Evolutionary conservation across 1,284 basidiomycete genomes (phyloP), one percentile per base, ranked within the genome.

Genomic region (Caloboletus inedulis): DNA sequence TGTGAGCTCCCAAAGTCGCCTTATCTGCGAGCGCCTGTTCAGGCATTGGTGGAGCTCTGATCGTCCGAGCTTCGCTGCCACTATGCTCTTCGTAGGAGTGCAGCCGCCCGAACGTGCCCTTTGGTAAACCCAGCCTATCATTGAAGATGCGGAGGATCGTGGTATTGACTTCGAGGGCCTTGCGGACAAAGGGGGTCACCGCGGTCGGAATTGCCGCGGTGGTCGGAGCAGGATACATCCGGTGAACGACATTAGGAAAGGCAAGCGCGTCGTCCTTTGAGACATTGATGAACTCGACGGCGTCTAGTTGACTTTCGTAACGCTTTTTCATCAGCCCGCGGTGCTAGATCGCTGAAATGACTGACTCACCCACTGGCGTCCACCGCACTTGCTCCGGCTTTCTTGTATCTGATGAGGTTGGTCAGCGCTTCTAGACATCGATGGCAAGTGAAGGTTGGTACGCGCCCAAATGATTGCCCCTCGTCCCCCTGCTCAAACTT

Each of bases 221-320:
- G 16, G 81, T 78, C 0, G 78, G 74, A 0, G 65, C 60, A 0
- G 84, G 85, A 59, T 87, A 87, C 0, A 72, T 70, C 21, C 84
- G 77, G 34, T 79, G 75, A 9, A 72, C 74, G 25, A 75, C 68
- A 1, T 68, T 56, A 0, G 84, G 84, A 69, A 75, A 86, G 0
- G 80, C 74, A 0, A 86, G 62, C 0, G 74, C 80, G 55, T 88
- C 85, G 60, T 88, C 84, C 61, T 84, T 83, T 0, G 85, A 71
- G 21, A 87, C 67, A 59, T 87, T 87, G 55, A 87, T 71, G 67
- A 85, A 87, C 60, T 87, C 84, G 13, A 78, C 75, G 0, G 77
- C 78, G 64, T 87, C 85, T 33, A 57, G 47, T 61, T 55, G 47
- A 10, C 64, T 61, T 27, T 35, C 31, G 14, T 21, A 21, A 23